Base-by-base conservation (phyloP, 495 filamentous ascomycete genomes). In the Friedmanniomyces endolithicus region DNA sequence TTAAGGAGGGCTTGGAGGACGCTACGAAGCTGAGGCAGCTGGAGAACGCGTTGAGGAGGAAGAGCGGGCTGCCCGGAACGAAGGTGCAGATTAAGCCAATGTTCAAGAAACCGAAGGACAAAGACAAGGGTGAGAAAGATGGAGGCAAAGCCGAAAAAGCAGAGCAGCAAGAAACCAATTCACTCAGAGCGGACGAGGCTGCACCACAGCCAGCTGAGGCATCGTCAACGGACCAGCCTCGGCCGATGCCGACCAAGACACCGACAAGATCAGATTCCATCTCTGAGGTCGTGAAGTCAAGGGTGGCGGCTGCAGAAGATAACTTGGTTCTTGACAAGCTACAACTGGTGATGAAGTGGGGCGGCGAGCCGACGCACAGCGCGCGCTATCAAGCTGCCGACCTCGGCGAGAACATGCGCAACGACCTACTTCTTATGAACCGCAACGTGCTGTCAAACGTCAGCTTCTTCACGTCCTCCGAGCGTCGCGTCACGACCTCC, bases 71-170 rank as follows among this genome's bases (percentile, higher is more conserved):
- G 86, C 80, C 88, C 9, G 92, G 92, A 0, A 98, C 92, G 4
- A 98, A 98, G 70, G 90, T 98, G 24, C 92, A 98, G 70, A 96
- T 98, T 63, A 98, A 98, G 70, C 92, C 92, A 1, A 89, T 98
- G 85, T 98, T 96, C 69, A 80, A 87, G 37, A 95, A 88, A 68
- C 74, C 81, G 48, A 84, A 55, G 51, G 60, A 58, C 22, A 48
- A 58, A 11, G 44, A 59, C 4, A 54, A 58, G 34, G 34, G 47
- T 11, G 35, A 54, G n/a, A 23, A 47, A 16, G 44, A 6, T 47
- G 48, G 49, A 37, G 54, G 16, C 34, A 31, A 16, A 43, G 56
- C 22, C 8, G 57, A 41, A 7, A 22, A 25, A 12, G 22, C 14
- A 9, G 19, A 8, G 41, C 46, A 58, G 22, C 16, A 19, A 35